A percentile compares a stretch with the other conserved stretches of the same genome.
Evolutionary conservation across 345 rosid species (phyloP).

Genomic region (Rhodamnia rubescens): DNA sequence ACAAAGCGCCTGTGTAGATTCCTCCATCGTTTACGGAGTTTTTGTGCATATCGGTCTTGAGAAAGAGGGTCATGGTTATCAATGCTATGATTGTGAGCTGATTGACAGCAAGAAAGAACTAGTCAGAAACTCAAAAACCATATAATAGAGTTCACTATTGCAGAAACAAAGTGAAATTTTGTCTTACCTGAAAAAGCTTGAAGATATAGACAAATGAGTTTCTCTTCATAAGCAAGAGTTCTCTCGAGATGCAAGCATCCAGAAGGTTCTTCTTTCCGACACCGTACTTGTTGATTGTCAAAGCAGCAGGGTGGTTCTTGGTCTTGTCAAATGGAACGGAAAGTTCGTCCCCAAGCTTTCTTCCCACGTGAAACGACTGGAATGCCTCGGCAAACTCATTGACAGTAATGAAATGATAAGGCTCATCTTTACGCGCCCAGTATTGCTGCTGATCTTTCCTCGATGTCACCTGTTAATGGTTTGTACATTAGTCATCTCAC

Average conservation of each 20-base stretch:
- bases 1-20: conserved; percentile 38
- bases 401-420: conserved; percentile 22
- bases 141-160: neutral
- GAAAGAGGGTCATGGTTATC: conserved; percentile 6
- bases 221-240: conserved; percentile 31
- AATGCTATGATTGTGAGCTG: conserved; percentile 1
- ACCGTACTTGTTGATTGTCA: conserved; percentile 21
- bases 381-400: conserved; percentile 23
- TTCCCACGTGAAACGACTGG: conserved; percentile 12
- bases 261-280: conserved; percentile 18
- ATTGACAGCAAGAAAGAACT: neutral
- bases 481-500: neutral
- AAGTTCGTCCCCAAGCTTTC: conserved; percentile 11
- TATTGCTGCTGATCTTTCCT: conserved; percentile 32
- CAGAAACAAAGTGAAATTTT: neutral
- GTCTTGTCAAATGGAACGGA: conserved; percentile 15
- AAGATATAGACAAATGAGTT: conserved; percentile 30
- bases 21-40: conserved; percentile 24
- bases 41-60: conserved; percentile 1
- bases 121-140: neutral
- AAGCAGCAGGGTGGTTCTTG: conserved; percentile 29
- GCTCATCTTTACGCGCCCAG: conserved; percentile 18
- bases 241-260: conserved; percentile 20
- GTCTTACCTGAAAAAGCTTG: conserved; percentile 20
- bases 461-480: conserved; percentile 24